Evolutionary conservation across 371 early-diverging fungal species (phyloP).

Genomic region (Saksenaea oblongispora): DNA sequence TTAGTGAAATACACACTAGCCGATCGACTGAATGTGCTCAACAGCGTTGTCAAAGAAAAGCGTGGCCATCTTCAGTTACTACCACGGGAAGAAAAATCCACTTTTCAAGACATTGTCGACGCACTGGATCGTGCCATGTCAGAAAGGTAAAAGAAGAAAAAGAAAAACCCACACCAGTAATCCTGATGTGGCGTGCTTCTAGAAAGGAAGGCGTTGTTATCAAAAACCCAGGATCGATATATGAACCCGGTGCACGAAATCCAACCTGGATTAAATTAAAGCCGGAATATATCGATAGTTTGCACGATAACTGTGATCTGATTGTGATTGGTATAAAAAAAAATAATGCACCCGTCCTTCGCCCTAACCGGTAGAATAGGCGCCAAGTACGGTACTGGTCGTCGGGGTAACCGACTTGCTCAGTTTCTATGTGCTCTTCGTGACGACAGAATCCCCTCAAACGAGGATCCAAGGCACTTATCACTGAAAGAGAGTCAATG

Average conservation of each 20-base stretch:
- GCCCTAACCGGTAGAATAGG: slow-evolving; percentile 17
- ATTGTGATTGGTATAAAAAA: slow-evolving; percentile 62
- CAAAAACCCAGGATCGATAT: slow-evolving; percentile 63
- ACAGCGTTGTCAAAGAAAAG: slow-evolving; percentile 50
- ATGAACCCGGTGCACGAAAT: slow-evolving; percentile 56
- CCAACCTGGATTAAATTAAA: slow-evolving; percentile 79
- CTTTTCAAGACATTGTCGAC: slow-evolving; percentile 59
- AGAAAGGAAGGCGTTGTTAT: slow-evolving; percentile 68
- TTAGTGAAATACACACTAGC: slow-evolving; percentile 55
- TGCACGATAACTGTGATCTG: slow-evolving; percentile 73
- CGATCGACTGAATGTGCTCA: slow-evolving; percentile 51
- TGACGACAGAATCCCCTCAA: slow-evolving; percentile 47
- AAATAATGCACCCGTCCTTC: background rate
- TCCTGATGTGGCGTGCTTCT: background rate
- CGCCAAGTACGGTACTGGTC: slow-evolving; percentile 64
- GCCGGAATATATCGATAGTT: slow-evolving; percentile 70
- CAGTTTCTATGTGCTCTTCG: slow-evolving; percentile 71
- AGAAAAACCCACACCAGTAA: background rate
- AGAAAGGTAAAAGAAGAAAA: slow-evolving; percentile 32
- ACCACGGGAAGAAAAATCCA: slow-evolving; percentile 47
- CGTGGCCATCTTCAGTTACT: slow-evolving; percentile 55
- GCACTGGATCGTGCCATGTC: slow-evolving; percentile 60
- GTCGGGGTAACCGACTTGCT: slow-evolving; percentile 59
- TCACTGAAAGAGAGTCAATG: too few species aligned
- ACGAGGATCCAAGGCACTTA: slow-evolving; percentile 24